phyloP scores from a whole-genome alignment of 202 grass and related monocot species.

The Eragrostis tef region DNA sequence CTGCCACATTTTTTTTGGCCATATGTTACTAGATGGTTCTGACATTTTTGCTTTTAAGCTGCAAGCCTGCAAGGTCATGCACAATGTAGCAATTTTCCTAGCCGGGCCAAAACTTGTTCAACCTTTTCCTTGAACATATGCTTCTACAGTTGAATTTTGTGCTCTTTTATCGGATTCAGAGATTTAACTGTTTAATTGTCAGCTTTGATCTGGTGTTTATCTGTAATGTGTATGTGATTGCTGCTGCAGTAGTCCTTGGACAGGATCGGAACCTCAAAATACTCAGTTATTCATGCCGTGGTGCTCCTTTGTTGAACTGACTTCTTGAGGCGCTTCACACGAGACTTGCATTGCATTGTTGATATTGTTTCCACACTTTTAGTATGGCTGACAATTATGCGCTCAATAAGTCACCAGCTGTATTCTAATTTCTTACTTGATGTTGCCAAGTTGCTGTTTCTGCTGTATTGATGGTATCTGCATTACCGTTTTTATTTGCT shows the following conservation, averaged over 20 bases:
- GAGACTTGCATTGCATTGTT: neutral
- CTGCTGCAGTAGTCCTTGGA: slow-evolving; percentile 14
- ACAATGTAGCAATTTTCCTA: slow-evolving; percentile 11
- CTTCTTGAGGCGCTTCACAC: slow-evolving; percentile 5
- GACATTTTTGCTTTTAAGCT: slow-evolving; percentile 8
- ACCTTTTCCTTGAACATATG: neutral
- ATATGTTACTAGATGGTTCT: slow-evolving; percentile 1
- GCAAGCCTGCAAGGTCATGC: slow-evolving; percentile 4
- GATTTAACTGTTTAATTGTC: neutral
- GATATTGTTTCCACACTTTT: slow-evolving; percentile 29
- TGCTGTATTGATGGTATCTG: slow-evolving; percentile 24
- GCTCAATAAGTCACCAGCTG: neutral
- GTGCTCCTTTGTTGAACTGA: slow-evolving; percentile 21
- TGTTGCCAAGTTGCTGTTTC: slow-evolving; percentile 28
- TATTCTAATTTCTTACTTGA: slow-evolving; percentile 31
- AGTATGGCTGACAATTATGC: neutral
- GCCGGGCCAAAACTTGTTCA: neutral
- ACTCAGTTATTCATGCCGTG: slow-evolving; percentile 8
- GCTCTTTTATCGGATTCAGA: slow-evolving; percentile 1
- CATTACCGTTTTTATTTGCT: slow-evolving; percentile 3
- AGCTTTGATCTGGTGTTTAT: slow-evolving; percentile 27
- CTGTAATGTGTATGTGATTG: slow-evolving; percentile 3
- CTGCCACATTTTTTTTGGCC: neutral
- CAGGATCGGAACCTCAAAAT: neutral
- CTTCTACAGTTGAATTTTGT: slow-evolving; percentile 4